Base-by-base conservation (phyloP, 2,329 filamentous ascomycete species). In the Talaromyces funiculosus region DNA sequence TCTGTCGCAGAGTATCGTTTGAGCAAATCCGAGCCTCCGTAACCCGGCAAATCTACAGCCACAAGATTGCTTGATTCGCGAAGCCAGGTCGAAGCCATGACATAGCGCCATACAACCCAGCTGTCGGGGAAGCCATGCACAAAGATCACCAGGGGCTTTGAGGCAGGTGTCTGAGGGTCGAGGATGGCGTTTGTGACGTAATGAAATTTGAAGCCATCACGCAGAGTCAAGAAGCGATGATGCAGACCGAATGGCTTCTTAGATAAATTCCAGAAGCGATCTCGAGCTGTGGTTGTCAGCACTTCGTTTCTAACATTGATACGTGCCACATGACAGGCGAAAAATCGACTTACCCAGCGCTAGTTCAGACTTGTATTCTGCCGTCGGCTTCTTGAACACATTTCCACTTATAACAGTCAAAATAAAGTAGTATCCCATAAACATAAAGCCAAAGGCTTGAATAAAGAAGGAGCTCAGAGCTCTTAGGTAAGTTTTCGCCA, bases 41-140 rank as follows among this genome's bases (percentile, higher is more conserved):
- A 85, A 1, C 84, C 83, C 18, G 84, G 84, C 6, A 86, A 68
- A 66, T 86, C 84, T 40, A 85, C 73, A 0, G 82, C 82, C 33
- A 86, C 76, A 6, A 85, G 65, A 20, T 77, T 78, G 20, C 79
- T 76, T 6, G 74, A 65, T 26, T 74, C 62, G 26, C 72, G 69
- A 9, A 79, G 66, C 9, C 71, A 65, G 8, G 73, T 61, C 0
- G 77, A 78, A 40, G 70, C 69, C 20, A 85, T 70, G 24, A 83
- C 69, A 55, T 79, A 72, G 49, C 77, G 76, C 81, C 82, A 86
- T 56, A 85, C 71, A 10, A 79, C 75, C 71, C 77, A 84, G 60
- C 82, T 84, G 65, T 86, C 83, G 6, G 84, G 84, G 61, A 84
- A 86, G 38, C 84, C 83, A 68, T 86, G 83, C 18, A 85, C 72